Conservation (phyloP, 2,329 filamentous ascomycete genomes). For the Aspergillus aculeatus region DNA sequence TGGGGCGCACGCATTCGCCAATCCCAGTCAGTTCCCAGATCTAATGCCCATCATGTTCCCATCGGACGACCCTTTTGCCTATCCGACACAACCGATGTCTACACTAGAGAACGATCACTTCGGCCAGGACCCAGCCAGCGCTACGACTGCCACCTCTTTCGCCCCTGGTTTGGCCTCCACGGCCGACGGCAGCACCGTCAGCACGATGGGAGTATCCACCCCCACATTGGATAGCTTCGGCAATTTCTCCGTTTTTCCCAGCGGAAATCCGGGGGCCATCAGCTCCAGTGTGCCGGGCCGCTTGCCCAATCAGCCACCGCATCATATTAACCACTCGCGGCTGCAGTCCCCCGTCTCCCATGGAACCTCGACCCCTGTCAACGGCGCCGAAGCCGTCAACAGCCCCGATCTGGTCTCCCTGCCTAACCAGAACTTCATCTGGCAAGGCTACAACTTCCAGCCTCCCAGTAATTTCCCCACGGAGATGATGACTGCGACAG, state of each 20-base stretch:
- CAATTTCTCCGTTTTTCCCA: slow-evolving; percentile 28
- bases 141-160: slow-evolving; percentile 17
- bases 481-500: slow-evolving; percentile 23
- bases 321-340: slow-evolving; percentile 25
- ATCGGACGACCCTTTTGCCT: slow-evolving; percentile 51
- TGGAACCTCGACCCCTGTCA: slow-evolving; percentile 27
- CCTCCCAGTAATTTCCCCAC: slow-evolving; percentile 18
- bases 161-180: slow-evolving; percentile 18
- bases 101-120: slow-evolving; percentile 46
- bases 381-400: slow-evolving; percentile 29
- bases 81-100: slow-evolving; percentile 51
- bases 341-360: slow-evolving; percentile 37
- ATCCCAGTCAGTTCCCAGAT: slow-evolving; percentile 42
- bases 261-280: slow-evolving; percentile 20
- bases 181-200: slow-evolving; percentile 3
- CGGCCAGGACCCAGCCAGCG: slow-evolving; percentile 28
- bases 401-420: slow-evolving; percentile 45
- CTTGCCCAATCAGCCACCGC: slow-evolving; percentile 17
- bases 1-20: slow-evolving; percentile 33
- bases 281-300: slow-evolving; percentile 30
- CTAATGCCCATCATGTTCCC: slow-evolving; percentile 53
- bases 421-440: slow-evolving; percentile 42
- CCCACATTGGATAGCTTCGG: slow-evolving; percentile 29
- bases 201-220: slow-evolving; percentile 18
- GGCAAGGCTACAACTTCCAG: slow-evolving; percentile 41